phyloP scores from a whole-genome alignment of 2,329 filamentous ascomycete genomes.

The Zasmidium angulare region DNA sequence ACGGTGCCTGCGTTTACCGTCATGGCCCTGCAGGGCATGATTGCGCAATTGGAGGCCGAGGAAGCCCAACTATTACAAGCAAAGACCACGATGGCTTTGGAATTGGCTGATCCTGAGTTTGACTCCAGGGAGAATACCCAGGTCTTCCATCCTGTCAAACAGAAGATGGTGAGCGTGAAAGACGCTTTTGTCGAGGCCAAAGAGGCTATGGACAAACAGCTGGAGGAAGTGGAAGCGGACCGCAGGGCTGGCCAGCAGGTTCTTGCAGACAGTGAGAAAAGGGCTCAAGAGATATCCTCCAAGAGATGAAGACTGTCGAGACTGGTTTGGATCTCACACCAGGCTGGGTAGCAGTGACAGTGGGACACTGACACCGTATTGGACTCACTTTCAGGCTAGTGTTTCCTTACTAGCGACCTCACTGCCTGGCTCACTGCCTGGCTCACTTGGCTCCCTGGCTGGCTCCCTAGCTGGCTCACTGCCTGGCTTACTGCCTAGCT shows the following conservation, averaged over 20 bases:
- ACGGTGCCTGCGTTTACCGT: neutral
- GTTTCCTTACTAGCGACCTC: too few relatives aligned
- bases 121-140: slow-evolving; percentile 1
- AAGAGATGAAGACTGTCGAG: too few relatives aligned
- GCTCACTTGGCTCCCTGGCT: too few relatives aligned
- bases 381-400: too few relatives aligned
- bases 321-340: too few relatives aligned
- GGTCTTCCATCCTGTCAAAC: slow-evolving; percentile 1
- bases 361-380: too few relatives aligned
- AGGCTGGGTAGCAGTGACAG: too few relatives aligned
- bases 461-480: too few relatives aligned
- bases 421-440: too few relatives aligned
- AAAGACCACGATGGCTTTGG: neutral
- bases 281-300: neutral
- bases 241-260: neutral
- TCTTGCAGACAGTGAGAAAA: slow-evolving; percentile 2
- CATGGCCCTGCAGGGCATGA: neutral
- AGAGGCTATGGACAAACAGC: neutral
- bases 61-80: neutral
- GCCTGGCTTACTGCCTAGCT: too few relatives aligned
- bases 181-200: slow-evolving; percentile 3
- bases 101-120: slow-evolving; percentile 1
- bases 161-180: slow-evolving; percentile 12
- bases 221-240: neutral
- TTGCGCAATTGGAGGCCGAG: neutral